Conservation (phyloP, 108 stramenopile species). For the Pseudonitzschia multiseries region DNA sequence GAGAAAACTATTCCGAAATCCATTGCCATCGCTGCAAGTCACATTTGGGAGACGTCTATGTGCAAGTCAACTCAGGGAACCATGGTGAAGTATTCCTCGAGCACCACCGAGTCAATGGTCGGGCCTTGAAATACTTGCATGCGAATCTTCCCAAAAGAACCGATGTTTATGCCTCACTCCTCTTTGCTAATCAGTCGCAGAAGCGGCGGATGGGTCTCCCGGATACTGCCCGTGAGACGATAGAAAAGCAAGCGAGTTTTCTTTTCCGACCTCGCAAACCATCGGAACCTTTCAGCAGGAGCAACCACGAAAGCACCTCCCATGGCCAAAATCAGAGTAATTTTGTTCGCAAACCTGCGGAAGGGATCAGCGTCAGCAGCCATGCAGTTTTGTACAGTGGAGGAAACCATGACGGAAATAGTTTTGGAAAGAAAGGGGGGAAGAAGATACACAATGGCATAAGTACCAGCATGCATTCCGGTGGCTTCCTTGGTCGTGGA, state of each 20-base stretch:
- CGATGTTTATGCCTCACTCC: constrained; percentile 13
- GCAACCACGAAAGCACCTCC: neutral
- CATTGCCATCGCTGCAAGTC: constrained; percentile 43
- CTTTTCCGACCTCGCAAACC: constrained; percentile 3
- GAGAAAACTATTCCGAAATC: constrained; percentile 25
- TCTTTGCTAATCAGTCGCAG: constrained; percentile 30
- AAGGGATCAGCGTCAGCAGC: neutral
- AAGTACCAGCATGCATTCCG: neutral
- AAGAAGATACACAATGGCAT: neutral
- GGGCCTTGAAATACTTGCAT: constrained; percentile 30
- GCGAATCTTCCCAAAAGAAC: constrained; percentile 25
- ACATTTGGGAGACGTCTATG: constrained; percentile 28
- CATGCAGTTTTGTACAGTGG: neutral
- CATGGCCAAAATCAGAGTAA: neutral
- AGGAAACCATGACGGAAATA: neutral
- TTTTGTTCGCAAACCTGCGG: neutral
- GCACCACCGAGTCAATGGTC: constrained; percentile 38
- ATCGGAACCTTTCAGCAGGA: neutral
- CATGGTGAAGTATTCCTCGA: constrained; percentile 16
- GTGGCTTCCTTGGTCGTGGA: neutral
- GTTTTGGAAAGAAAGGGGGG: neutral
- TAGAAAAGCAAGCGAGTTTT: neutral
- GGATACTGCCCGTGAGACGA: neutral
- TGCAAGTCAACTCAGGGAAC: constrained; percentile 17
- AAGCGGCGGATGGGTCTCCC: constrained; percentile 23